Base-by-base conservation (phyloP, 768 basidiomycete species). In the Termitomyces sp. region DNA sequence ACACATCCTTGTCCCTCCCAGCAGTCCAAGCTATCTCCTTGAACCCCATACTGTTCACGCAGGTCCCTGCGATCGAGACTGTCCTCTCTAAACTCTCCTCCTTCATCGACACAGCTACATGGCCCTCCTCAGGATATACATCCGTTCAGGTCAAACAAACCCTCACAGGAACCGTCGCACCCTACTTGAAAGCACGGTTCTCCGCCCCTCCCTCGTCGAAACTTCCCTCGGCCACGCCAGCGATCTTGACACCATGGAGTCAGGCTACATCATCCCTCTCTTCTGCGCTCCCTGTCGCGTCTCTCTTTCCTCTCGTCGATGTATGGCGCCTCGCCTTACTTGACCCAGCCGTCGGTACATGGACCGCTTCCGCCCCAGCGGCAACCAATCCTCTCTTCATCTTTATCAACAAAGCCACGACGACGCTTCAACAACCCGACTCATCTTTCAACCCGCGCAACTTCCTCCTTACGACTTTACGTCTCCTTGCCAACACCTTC, bases 271-370 rank as follows among this genome's bases (percentile, higher is more conserved):
- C 59, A 5, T 62, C 68, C 0, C 68, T 92, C 2, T 64, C 66
- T 0, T 54, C 66, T 10, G 71, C 70, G 3, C 79, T 94, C 1
- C 76, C 81, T 0, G 52, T 75, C 0, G 74, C 77, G 9, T 73
- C 81, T 36, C 74, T 92, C 29, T 96, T 95, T 73, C 93, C 94
- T 0, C 65, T 94, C 5, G 79, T 85, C 11, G 94, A 96, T 64
- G 75, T 94, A 59, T 90, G 91, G 87, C 78, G 92, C 1, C 76
- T 94, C 10, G 87, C 86, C 0, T 66, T 91, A 16, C 79, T 94
- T 20, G 86, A 91, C 66, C 73, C 78, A 0, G 64, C 76, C 1
- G 79, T 85, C 16, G 77, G 80, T 0, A 65, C 68, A 0, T 89
- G 82, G 84, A 71, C 66, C n/a, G 25, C 42, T 35, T 70, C 79